A percentile compares a stretch with the other conserved stretches of the same genome.
Conservation (phyloP, 2,329 filamentous ascomycete genomes). For the Cladosporium sp. region DNA sequence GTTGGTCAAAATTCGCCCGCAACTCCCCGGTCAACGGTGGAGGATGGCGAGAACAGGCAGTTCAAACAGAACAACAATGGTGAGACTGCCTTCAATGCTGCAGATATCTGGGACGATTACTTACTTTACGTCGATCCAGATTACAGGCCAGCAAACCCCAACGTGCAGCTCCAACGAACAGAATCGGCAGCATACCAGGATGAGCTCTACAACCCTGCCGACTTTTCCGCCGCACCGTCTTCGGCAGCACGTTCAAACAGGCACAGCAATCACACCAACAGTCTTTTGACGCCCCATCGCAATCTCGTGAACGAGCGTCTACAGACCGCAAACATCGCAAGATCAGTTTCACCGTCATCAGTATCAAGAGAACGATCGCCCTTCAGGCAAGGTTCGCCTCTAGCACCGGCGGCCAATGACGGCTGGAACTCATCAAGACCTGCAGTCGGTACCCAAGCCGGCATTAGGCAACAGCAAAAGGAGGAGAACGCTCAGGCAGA, state of each 20-base stretch:
- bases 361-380: conserved; percentile 69
- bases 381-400: conserved; percentile 64
- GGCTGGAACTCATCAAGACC: conserved; percentile 38
- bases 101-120: conserved; percentile 51
- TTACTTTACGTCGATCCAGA: conserved; percentile 61
- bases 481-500: conserved; percentile 54
- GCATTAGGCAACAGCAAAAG: conserved; percentile 58
- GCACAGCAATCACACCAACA: conserved; percentile 48
- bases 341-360: conserved; percentile 53
- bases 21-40: conserved; percentile 52
- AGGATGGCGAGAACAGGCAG: conserved; percentile 48
- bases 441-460: conserved; percentile 53
- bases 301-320: conserved; percentile 70
- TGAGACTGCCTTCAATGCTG: conserved; percentile 39
- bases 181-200: conserved; percentile 83
- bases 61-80: conserved; percentile 51
- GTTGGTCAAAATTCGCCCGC: conserved; percentile 58
- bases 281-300: conserved; percentile 48
- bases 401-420: conserved; percentile 38
- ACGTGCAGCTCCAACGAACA: conserved; percentile 66
- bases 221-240: conserved; percentile 55
- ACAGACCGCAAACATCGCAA: conserved; percentile 71
- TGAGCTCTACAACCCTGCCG: conserved; percentile 74
- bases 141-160: conserved; percentile 53
- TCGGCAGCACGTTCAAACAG: conserved; percentile 59